These are phyloP conservation scores for Thecaphora thlaspeos DNA, from an alignment of 1,284 basidiomycete genomes.

Conservation along the genomic window DNA sequence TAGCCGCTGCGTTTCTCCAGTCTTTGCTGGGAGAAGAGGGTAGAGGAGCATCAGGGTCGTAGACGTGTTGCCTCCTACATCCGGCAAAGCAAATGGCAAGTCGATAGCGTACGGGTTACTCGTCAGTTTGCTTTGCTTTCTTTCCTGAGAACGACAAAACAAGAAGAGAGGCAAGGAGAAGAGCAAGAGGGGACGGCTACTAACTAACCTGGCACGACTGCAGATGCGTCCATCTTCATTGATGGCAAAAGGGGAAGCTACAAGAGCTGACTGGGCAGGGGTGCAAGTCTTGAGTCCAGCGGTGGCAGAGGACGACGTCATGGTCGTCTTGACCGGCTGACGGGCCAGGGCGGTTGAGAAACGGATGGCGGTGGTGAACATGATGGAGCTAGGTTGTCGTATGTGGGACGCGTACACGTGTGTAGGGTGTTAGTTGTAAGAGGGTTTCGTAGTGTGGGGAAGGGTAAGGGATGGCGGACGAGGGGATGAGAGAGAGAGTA, in stretches of 20 bases:
- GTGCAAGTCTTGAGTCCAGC: slow-evolving; percentile 38
- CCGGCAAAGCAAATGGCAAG: not conserved
- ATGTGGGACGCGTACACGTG: too few relatives aligned
- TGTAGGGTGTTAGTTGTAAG: too few relatives aligned
- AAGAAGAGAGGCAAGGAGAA: not conserved
- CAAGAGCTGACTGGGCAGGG: slow-evolving; percentile 6
- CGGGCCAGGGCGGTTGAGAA: slow-evolving; percentile 32
- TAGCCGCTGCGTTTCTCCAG: slow-evolving; percentile 31
- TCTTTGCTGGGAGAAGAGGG: slow-evolving; percentile 17
- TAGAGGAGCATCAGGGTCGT: slow-evolving; percentile 18
- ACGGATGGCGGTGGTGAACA: slow-evolving; percentile 34
- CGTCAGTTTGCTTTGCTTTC: too few relatives aligned
- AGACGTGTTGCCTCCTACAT: slow-evolving; percentile 20
- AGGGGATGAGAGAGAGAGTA: too few relatives aligned
- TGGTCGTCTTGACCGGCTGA: slow-evolving; percentile 19
- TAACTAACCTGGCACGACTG: slow-evolving; percentile 32
- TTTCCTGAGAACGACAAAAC: too few relatives aligned
- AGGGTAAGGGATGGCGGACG: too few relatives aligned
- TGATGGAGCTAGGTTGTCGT: slow-evolving; percentile 1
- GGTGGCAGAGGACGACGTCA: slow-evolving; percentile 16
- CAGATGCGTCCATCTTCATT: slow-evolving; percentile 29
- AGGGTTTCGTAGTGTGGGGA: too few relatives aligned
- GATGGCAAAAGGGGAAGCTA: slow-evolving; percentile 19
- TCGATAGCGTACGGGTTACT: too few relatives aligned
- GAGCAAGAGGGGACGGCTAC: too few relatives aligned